Percentiles rank a stretch among this genome's conserved stretches.
Conservation (phyloP, 345 rosid genomes). For the Linum trigynum region DNA sequence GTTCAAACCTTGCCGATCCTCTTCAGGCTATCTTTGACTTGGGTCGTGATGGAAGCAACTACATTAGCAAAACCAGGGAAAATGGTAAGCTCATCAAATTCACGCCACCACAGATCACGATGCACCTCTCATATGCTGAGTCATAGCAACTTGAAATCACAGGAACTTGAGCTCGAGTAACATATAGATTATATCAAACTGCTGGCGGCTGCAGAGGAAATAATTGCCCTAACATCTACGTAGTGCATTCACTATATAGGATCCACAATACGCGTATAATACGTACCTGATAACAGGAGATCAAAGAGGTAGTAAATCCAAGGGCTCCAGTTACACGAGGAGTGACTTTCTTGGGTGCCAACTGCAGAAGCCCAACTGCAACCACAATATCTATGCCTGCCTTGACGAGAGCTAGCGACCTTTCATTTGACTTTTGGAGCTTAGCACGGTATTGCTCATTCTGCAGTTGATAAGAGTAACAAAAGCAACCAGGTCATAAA, state of each 20-base stretch:
- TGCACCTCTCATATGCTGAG: not conserved
- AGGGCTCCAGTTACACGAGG: conserved; percentile 89
- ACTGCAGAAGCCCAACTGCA: conserved; percentile 80
- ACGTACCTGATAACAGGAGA: conserved; percentile 91
- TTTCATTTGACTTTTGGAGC: conserved; percentile 70
- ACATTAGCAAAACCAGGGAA: conserved; percentile 18
- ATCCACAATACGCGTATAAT: too few species aligned
- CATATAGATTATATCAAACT: not conserved
- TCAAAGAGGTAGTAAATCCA: conserved; percentile 72
- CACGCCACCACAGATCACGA: not conserved
- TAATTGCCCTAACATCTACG: not conserved
- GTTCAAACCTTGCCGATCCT: not conserved
- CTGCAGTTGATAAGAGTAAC: conserved; percentile 24
- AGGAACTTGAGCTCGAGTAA: not conserved
- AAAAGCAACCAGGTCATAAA: not conserved
- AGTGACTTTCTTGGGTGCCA: conserved; percentile 74
- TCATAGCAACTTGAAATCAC: not conserved
- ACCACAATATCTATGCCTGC: conserved; percentile 78
- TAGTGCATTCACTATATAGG: conserved; percentile 5
- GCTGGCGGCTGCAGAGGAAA: not conserved
- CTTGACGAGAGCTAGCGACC: conserved; percentile 73
- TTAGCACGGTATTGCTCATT: conserved; percentile 63
- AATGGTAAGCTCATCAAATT: not conserved
- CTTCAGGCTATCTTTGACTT: conserved; percentile 49
- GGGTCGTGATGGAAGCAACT: conserved; percentile 61